Conservation (phyloP, 2,329 filamentous ascomycete species). For the Microcyclosporella mali region DNA sequence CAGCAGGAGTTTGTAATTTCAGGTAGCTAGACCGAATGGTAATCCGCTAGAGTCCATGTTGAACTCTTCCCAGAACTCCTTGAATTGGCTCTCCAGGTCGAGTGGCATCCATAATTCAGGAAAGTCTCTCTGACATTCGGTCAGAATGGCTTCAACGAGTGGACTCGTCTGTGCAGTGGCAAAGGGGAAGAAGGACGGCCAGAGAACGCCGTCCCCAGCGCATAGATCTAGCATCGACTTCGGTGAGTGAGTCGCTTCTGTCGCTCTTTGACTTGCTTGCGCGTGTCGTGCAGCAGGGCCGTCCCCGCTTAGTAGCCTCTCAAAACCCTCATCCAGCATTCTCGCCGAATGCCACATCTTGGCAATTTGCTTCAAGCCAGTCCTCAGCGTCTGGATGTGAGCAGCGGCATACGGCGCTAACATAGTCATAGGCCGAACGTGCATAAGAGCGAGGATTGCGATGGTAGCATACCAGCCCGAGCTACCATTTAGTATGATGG, state of each 20-base stretch:
- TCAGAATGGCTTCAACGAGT: background rate
- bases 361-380: background rate
- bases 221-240: background rate
- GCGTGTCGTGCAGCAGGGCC: background rate
- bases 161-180: background rate
- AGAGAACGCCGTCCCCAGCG: background rate
- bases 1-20: no score
- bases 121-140: background rate
- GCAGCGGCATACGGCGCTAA: background rate
- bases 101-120: background rate
- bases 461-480: background rate
- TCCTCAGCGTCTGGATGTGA: background rate
- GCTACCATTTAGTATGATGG: background rate
- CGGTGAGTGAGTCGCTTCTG: background rate
- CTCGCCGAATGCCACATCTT: background rate
- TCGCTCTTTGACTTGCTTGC: background rate
- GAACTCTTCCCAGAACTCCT: background rate
- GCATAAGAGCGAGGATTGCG: background rate
- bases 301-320: background rate
- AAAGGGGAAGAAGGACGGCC: slow-evolving; percentile 1
- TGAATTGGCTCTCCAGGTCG: background rate
- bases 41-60: no score
- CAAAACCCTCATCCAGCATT: background rate
- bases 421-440: background rate
- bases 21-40: no score